phyloP scores from a whole-genome alignment of 2,329 filamentous ascomycete genomes.

The Clonostachys rhizophaga region DNA sequence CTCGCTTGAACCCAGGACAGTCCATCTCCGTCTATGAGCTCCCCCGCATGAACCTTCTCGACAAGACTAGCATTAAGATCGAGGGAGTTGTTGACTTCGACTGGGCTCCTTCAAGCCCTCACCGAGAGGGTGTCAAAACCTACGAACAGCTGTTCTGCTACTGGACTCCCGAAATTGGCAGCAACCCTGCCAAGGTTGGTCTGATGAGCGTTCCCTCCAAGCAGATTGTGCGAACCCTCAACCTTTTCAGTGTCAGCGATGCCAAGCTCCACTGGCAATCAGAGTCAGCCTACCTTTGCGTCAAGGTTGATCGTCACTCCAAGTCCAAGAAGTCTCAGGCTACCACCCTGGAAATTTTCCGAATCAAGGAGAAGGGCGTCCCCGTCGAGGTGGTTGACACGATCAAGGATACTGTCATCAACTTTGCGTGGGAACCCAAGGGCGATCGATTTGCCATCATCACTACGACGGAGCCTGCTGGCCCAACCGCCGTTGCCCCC shows the following conservation, averaged over 20 bases:
- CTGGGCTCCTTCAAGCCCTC: constrained; percentile 83
- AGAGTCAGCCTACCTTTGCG: constrained; percentile 87
- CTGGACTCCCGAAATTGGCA: constrained; percentile 98
- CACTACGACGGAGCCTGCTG: constrained; percentile 80
- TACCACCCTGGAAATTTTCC: constrained; percentile 98
- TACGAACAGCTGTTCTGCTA: constrained; percentile 97
- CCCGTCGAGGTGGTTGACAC: constrained; percentile 97
- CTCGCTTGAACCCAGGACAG: constrained; percentile 80
- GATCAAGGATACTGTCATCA: constrained; percentile 98
- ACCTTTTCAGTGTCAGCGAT: constrained; percentile 96
- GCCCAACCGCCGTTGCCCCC: constrained; percentile 75
- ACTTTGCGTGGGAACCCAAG: constrained; percentile 99
- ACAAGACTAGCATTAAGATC: constrained; percentile 91
- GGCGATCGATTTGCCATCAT: constrained; percentile 97
- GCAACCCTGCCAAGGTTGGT: constrained; percentile 94
- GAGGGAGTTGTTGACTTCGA: constrained; percentile 97
- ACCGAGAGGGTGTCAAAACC: constrained; percentile 78
- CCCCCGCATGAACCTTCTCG: constrained; percentile 82
- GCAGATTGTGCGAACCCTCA: constrained; percentile 88
- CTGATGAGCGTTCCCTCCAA: constrained; percentile 96
- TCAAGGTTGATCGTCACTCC: constrained; percentile 97
- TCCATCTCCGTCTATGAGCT: constrained; percentile 90
- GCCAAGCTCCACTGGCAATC: constrained; percentile 99
- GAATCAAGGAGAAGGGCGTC: constrained; percentile 93
- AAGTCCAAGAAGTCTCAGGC: constrained; percentile 98